Evolutionary conservation across 2,329 filamentous ascomycete species (phyloP).

Genomic region (Talaromyces sp.): DNA sequence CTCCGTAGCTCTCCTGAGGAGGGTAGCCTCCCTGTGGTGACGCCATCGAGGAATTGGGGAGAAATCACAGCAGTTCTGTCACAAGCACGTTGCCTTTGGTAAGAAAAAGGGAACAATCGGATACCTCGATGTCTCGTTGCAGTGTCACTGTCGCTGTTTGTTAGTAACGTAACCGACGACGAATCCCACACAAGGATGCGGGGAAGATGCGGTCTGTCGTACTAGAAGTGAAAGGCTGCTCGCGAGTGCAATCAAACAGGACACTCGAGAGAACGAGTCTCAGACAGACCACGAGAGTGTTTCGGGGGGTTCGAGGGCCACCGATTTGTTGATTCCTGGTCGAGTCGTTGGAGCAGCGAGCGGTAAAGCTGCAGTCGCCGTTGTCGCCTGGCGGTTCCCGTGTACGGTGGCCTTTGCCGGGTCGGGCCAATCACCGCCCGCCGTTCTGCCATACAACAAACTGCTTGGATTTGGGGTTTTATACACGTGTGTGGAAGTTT

Average conservation of each 20-base stretch:
- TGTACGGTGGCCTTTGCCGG: conserved; percentile 36
- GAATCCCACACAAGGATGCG: conserved; percentile 9
- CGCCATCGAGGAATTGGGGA: conserved; percentile 34
- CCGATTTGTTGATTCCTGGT: conserved; percentile 7
- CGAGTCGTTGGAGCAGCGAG: conserved; percentile 15
- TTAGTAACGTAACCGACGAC: conserved; percentile 18
- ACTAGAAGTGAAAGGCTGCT: conserved; percentile 14
- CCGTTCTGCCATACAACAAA: conserved; percentile 15
- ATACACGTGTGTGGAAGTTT: not conserved
- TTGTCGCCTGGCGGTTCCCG: not conserved
- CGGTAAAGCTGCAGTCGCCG: conserved; percentile 12
- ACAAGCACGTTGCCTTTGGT: not conserved
- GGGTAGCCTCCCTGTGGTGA: conserved; percentile 49
- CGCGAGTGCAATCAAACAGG: not conserved
- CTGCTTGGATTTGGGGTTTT: not conserved
- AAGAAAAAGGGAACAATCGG: not conserved
- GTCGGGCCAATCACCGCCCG: conserved; percentile 25
- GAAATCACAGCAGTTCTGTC: not conserved
- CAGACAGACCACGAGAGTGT: conserved; percentile 11
- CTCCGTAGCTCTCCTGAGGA: conserved; percentile 46
- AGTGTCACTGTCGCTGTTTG: conserved; percentile 16
- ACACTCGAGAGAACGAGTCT: not conserved
- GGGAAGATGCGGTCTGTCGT: conserved; percentile 11
- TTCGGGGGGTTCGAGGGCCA: conserved; percentile 5
- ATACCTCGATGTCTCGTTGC: conserved; percentile 13